Evolutionary conservation across 2,329 filamentous ascomycete genomes (phyloP), one percentile per base, ranked within the genome.

Genomic region (Aspergillus vadensis): DNA sequence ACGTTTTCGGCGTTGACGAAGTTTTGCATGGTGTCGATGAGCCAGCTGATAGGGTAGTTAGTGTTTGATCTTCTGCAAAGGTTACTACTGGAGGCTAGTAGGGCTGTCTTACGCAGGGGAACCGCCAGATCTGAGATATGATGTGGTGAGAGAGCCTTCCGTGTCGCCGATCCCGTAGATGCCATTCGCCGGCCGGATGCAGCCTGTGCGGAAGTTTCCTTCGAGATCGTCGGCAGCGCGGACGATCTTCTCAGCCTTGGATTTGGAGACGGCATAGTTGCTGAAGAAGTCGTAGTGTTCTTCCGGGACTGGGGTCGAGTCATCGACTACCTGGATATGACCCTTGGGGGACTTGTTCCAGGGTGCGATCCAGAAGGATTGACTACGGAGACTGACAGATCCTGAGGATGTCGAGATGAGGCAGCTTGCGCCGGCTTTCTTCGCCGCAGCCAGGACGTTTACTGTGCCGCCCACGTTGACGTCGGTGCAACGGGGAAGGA

Each of bases 341-440:
- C 76, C 65, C 2, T 66, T 67, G 3, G 82, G 80, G 38, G 67
- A 68, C 43, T 65, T 70, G 17, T 67, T 70, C 81, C 82, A 85
- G 0, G 79, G 80, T 32, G 72, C 67, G 57, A 80, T 64, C 72
- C 81, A 81, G 68, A 79, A 80, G 4, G 70, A 69, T 4, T 80
- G 74, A 14, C 77, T 74, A 17, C 72, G 74, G 30, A 83, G 70
- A 30, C 72, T 72, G 38, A 84, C 74, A 3, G 81, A 83, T 19
- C 75, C 80, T 7, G 83, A 85, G 0, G 83, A 85, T 0, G 84
- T 86, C 43, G 78, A 76, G 65, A 85, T 77, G 58, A 86, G 81
- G 63, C 84, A 72, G 58, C 78, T 79, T 2, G 83, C 82, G 1
- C 80, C 81, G 5, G 76, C 75, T 1, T 67, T 68, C 59, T 75